Evolutionary conservation across 2,329 filamentous ascomycete genomes (phyloP).

Genomic region (Colletotrichum gigasporum): DNA sequence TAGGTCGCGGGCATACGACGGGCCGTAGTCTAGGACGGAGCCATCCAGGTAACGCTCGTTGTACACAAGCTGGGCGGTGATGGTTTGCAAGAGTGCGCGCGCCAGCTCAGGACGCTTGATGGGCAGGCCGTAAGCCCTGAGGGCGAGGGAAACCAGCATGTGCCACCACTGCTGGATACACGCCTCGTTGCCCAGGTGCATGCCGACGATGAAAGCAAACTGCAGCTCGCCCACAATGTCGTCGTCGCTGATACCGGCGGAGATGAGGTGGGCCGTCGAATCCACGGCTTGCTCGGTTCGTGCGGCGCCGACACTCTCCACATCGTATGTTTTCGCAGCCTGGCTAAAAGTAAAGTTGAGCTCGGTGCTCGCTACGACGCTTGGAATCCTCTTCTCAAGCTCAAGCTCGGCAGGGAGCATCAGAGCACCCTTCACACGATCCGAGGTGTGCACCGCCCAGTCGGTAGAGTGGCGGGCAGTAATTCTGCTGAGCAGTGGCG

Average conservation of each 20-base stretch:
- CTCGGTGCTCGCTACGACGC: constrained; percentile 44
- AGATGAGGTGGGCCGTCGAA: constrained; percentile 57
- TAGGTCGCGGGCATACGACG: constrained; percentile 46
- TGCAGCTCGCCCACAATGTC: constrained; percentile 69
- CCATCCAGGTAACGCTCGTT: constrained; percentile 58
- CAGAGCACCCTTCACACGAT: constrained; percentile 57
- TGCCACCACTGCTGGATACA: constrained; percentile 72
- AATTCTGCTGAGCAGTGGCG: constrained; percentile 55
- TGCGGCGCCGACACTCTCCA: constrained; percentile 45
- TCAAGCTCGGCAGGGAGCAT: constrained; percentile 48
- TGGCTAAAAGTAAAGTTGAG: constrained; percentile 60
- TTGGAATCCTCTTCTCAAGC: constrained; percentile 50
- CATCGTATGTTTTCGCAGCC: constrained; percentile 51
- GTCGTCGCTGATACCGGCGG: constrained; percentile 41
- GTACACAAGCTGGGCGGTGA: constrained; percentile 66
- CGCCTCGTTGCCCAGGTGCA: constrained; percentile 65
- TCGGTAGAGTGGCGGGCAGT: constrained; percentile 50
- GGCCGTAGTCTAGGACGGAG: constrained; percentile 50
- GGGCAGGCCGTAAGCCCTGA: constrained; percentile 59
- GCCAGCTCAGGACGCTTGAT: constrained; percentile 54
- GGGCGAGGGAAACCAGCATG: constrained; percentile 59
- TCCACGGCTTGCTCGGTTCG: constrained; percentile 57
- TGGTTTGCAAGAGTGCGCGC: constrained; percentile 55
- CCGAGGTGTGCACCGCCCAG: constrained; percentile 64
- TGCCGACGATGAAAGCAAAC: constrained; percentile 66